Evolutionary conservation across 345 rosid species (phyloP).

Genomic region (Arabidopsis arenosa): DNA sequence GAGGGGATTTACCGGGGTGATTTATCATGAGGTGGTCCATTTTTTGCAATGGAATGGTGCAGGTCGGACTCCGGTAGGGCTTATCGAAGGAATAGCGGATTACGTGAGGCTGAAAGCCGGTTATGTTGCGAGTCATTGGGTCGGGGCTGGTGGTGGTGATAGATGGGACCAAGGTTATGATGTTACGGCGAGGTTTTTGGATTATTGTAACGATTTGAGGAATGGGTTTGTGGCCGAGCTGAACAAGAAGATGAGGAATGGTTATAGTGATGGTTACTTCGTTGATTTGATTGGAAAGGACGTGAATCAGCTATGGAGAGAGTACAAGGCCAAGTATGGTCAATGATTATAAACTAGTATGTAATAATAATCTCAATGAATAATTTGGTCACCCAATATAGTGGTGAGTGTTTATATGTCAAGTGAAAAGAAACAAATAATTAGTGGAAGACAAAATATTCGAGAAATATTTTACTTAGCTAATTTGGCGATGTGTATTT

Average conservation of each 20-base stretch:
- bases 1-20: slow-evolving; percentile 56
- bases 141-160: slow-evolving; percentile 59
- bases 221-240: slow-evolving; percentile 73
- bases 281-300: slow-evolving; percentile 63
- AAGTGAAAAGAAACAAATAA: too few species aligned
- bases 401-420: too few species aligned
- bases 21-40: slow-evolving; percentile 74
- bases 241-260: slow-evolving; percentile 66
- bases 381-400: too few species aligned
- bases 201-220: slow-evolving; percentile 57
- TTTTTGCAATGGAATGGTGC: slow-evolving; percentile 80
- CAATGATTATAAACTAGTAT: too few species aligned
- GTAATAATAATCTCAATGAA: too few species aligned
- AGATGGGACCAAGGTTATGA: slow-evolving; percentile 81
- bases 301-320: slow-evolving; percentile 40
- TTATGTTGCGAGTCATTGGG: slow-evolving; percentile 63
- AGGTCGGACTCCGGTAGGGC: slow-evolving; percentile 51
- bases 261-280: slow-evolving; percentile 53
- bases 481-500: too few species aligned
- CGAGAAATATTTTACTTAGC: too few species aligned
- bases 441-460: too few species aligned
- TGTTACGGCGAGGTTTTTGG: slow-evolving; percentile 69
- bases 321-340: too few species aligned
- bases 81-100: slow-evolving; percentile 76
- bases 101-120: slow-evolving; percentile 67